phyloP scores from a whole-genome alignment of 331 rosid species.

The Cydonia oblonga region DNA sequence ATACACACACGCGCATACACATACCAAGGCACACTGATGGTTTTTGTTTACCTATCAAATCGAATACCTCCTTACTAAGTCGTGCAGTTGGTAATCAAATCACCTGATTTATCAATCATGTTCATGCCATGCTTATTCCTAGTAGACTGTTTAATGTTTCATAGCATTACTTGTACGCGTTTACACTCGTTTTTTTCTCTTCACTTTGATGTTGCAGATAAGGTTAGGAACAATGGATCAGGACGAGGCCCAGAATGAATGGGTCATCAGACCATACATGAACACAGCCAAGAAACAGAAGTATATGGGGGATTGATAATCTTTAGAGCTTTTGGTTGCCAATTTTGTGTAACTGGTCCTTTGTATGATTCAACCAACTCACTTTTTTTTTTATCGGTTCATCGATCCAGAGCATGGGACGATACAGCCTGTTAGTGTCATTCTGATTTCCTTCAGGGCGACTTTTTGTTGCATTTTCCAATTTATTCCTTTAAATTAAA shows the following conservation, averaged over 20 bases:
- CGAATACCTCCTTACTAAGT: no score
- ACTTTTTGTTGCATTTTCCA: not conserved
- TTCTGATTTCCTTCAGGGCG: not conserved
- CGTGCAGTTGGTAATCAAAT: no score
- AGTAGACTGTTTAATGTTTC: not conserved
- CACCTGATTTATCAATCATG: no score
- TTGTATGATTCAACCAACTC: not conserved
- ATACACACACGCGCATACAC: no score
- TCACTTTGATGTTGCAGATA: constrained; percentile 32
- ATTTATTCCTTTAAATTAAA: not conserved
- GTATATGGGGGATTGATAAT: constrained; percentile 43
- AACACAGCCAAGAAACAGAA: constrained; percentile 53
- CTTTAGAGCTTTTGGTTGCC: not conserved
- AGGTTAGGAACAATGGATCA: constrained; percentile 83
- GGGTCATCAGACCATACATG: constrained; percentile 79
- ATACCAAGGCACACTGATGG: no score
- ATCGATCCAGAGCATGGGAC: not conserved
- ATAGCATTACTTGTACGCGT: no score
- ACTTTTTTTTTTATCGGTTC: not conserved
- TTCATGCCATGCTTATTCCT: not conserved
- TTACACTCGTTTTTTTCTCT: not conserved
- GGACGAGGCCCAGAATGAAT: constrained; percentile 61
- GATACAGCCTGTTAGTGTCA: not conserved
- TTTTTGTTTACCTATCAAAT: no score
- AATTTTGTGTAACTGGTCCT: not conserved